phyloP scores from a whole-genome alignment of 345 rosid genomes.

The Iberis pinnata region DNA sequence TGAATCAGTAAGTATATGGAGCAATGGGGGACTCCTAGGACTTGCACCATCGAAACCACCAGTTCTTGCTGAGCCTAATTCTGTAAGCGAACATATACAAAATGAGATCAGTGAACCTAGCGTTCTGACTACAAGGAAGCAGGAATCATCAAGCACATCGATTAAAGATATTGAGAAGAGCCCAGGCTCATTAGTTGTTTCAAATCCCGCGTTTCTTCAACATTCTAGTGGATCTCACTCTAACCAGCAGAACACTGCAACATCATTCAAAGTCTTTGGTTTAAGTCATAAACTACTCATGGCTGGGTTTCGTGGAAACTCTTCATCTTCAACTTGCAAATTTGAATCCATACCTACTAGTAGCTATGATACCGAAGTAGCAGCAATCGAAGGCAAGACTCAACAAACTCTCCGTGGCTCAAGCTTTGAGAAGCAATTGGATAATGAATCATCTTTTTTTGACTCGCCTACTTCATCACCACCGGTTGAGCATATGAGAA shows the following conservation, averaged over 20 bases:
- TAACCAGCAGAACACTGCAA: constrained; percentile 23
- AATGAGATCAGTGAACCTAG: constrained; percentile 25
- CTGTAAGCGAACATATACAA: constrained; percentile 24
- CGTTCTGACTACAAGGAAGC: constrained; percentile 30
- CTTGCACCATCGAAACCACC: constrained; percentile 92
- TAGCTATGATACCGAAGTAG: constrained; percentile 23
- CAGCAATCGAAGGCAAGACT: constrained; percentile 27
- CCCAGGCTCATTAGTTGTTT: constrained; percentile 25
- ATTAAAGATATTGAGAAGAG: constrained; percentile 30
- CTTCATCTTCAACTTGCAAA: constrained; percentile 41
- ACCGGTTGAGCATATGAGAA: constrained; percentile 76
- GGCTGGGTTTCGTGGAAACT: constrained; percentile 58
- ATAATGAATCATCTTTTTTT: constrained; percentile 28
- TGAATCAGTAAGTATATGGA: constrained; percentile 66
- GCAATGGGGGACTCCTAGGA: constrained; percentile 87
- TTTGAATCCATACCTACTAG: constrained; percentile 36
- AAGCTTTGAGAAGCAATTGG: constrained; percentile 22
- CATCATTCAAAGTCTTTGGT: constrained; percentile 48
- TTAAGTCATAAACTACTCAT: constrained; percentile 58
- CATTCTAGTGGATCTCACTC: constrained; percentile 20
- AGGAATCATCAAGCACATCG: constrained; percentile 25
- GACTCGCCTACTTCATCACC: constrained; percentile 72
- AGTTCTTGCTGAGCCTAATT: constrained; percentile 52
- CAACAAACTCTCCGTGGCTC: constrained; percentile 29
- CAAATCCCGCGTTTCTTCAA: constrained; percentile 32